Base-by-base conservation (phyloP, 108 stramenopile species). In the Stephanodiscus minutulus region DNA sequence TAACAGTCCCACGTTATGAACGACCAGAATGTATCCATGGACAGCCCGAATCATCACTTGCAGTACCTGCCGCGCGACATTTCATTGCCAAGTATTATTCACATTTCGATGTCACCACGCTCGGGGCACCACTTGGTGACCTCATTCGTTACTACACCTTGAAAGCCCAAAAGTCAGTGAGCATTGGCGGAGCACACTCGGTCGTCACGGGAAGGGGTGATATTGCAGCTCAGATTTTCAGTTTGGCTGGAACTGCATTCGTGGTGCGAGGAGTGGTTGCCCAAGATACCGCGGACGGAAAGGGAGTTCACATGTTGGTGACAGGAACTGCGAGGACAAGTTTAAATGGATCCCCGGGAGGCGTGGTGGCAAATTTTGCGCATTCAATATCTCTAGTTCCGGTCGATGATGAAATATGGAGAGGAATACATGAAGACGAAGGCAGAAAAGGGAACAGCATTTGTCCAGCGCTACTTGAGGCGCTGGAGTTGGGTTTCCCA, bases 111-210 rank as follows among this genome's bases (percentile, higher is more conserved):
- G 49, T 18, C 46, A 21, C 64, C 1, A 41, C 58, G n/a, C 58
- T 67, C 15, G 48, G 55, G 15, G 82, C 82, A 5, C 60, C 55
- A 62, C 67, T 76, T 24, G 57, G 49, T n/a, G 87, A 91, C 28
- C 82, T 91, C 7, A 25, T 50, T 36, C 46, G 70, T 12, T 86
- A 86, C 41, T 91, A 89, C 77, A 70, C 79, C 27, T 53, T 70
- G 24, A 56, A 62, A 56, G 87, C 86, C 21, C 69, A 84, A 63
- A 91, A 91, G 68, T 86, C 87, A 2, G 63, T 91, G 5, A 86
- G 82, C n/a, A 79, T 91, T 9, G 88, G 90, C 54, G 90, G 90
- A 28, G 90, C 90, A 41, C 88, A 91, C 74, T 81, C 87, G 5
- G 63, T 89, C 33, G 88, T 87, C 31, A 48, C 64, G 5, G 78